These are phyloP conservation scores for Discostella stelligeroides DNA, from an alignment of 108 stramenopile species.

Conservation along the genomic window DNA sequence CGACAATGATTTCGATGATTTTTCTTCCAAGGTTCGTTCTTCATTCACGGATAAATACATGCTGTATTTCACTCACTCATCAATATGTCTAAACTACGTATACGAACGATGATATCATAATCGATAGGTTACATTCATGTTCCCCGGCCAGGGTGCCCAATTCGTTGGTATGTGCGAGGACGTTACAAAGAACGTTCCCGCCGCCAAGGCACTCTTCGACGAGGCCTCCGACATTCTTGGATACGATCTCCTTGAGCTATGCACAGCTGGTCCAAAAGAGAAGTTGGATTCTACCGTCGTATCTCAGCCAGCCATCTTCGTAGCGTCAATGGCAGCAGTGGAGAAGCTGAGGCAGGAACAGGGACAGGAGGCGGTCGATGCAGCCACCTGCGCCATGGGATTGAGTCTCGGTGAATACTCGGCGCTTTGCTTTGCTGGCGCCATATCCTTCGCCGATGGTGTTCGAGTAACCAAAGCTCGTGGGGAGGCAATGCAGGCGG, in stretches of 20 bases:
- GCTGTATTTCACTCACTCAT: not conserved
- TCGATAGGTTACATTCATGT: conserved; percentile 86
- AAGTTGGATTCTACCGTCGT: conserved; percentile 94
- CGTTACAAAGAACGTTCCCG: conserved; percentile 82
- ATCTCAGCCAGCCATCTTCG: conserved; percentile 98
- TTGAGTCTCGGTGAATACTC: conserved; percentile 96
- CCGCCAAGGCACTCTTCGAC: conserved; percentile 94
- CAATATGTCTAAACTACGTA: not conserved
- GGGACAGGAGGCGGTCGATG: conserved; percentile 89
- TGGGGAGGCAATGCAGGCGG: conserved; percentile 98
- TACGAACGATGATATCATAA: not conserved
- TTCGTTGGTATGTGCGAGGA: conserved; percentile 91
- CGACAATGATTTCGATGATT: conserved; percentile 88
- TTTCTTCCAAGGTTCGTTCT: conserved; percentile 69
- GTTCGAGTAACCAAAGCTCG: conserved; percentile 97
- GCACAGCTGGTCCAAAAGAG: conserved; percentile 94
- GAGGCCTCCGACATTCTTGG: conserved; percentile 95
- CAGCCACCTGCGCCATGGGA: conserved; percentile 96
- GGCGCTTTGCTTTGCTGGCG: conserved; percentile 97
- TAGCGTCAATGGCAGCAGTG: conserved; percentile 96
- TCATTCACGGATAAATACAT: not conserved
- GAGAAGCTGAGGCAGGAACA: conserved; percentile 91
- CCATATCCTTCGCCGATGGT: conserved; percentile 96
- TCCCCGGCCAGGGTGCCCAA: conserved; percentile 95
- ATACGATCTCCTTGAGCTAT: conserved; percentile 93